Evolutionary conservation across 1,284 basidiomycete species (phyloP).

Genomic region (Moesziomyces sp.): DNA sequence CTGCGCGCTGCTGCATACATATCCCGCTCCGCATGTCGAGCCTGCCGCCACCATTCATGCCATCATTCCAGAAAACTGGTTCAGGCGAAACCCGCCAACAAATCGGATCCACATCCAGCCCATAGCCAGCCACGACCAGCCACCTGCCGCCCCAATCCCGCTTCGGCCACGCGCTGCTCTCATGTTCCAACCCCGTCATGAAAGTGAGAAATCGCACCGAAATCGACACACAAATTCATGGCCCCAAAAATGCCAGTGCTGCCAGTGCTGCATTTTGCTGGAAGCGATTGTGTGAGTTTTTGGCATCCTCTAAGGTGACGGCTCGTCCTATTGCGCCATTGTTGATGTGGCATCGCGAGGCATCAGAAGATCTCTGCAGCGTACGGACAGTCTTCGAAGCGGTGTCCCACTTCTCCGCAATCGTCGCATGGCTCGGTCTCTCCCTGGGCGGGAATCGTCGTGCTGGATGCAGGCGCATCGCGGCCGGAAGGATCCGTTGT

Average conservation of each 20-base stretch:
- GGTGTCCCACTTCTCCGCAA: slow-evolving; percentile 53
- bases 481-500: slow-evolving; percentile 1
- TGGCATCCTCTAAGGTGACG: too few relatives aligned
- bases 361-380: slow-evolving; percentile 52
- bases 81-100: background rate
- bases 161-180: too few relatives aligned
- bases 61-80: background rate
- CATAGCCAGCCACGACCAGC: too few relatives aligned
- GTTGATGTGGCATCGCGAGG: too few relatives aligned
- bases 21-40: background rate
- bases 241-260: background rate
- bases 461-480: background rate
- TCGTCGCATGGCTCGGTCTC: slow-evolving; percentile 52
- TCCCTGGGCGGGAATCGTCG: slow-evolving; percentile 9
- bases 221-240: background rate
- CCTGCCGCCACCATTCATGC: background rate
- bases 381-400: slow-evolving; percentile 54
- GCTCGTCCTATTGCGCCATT: too few relatives aligned
- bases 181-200: too few relatives aligned
- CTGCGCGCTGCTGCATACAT: background rate
- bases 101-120: background rate
- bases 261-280: background rate
- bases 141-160: too few relatives aligned
- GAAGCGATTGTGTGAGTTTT: background rate
- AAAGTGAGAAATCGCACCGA: background rate